Conservation (phyloP, 306 rosid species). For the Prunus mume region DNA sequence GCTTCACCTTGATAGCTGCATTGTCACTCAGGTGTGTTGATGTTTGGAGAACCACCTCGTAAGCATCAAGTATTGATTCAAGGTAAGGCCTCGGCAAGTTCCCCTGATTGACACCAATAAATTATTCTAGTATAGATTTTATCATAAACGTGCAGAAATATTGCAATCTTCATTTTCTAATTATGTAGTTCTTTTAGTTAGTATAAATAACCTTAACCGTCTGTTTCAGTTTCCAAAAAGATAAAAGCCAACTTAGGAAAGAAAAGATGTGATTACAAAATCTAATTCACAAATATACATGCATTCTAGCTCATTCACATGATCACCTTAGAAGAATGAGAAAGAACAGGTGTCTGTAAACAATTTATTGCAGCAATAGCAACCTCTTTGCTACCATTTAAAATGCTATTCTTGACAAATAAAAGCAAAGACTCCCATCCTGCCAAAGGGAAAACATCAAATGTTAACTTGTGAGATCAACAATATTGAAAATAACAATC, state of each 20-base stretch:
- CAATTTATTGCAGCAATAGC: constrained; percentile 93
- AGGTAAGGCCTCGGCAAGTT: constrained; percentile 82
- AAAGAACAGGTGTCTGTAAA: constrained; percentile 79
- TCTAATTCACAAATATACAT: neutral
- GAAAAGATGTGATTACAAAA: neutral
- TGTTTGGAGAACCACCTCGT: constrained; percentile 71
- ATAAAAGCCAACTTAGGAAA: neutral
- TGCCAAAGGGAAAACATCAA: constrained; percentile 35
- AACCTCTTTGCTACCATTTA: constrained; percentile 89
- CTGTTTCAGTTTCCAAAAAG: neutral
- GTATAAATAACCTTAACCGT: neutral
- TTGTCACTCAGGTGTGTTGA: constrained; percentile 55
- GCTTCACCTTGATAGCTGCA: constrained; percentile 80
- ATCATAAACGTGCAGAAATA: neutral
- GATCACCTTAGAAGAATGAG: constrained; percentile 84
- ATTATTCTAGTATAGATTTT: constrained; percentile 13
- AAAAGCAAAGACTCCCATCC: constrained; percentile 94
- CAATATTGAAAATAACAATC: constrained; percentile 18
- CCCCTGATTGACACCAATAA: constrained; percentile 59
- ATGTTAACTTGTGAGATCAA: constrained; percentile 10
- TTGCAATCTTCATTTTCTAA: neutral
- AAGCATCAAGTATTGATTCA: constrained; percentile 70
- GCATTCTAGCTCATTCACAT: constrained; percentile 10
- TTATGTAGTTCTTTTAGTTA: neutral
- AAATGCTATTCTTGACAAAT: constrained; percentile 76